Base-by-base conservation (phyloP, 306 rosid species). In the Geum urbanum region DNA sequence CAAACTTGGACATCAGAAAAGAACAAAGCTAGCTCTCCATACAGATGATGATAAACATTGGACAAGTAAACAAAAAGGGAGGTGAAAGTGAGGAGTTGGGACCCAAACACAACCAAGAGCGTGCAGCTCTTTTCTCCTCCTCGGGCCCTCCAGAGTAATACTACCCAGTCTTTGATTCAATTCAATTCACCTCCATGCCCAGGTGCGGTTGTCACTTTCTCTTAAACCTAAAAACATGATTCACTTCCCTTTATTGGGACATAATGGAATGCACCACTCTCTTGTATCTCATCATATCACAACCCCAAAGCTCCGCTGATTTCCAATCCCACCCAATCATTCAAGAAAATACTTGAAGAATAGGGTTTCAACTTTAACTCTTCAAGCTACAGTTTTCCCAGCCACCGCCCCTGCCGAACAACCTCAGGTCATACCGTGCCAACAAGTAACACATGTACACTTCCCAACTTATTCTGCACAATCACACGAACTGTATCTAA, bases 151-250 rank as follows among this genome's bases (percentile, higher is more conserved):
- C 49, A 50, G 49, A 74, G 72, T 57, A 84, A 79, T 51, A 73
- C 48, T 39, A 62, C 27, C 15, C 15, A 41, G 62, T 11, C 62
- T 52, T 52, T 68, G 52, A 37, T 41, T 44, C 73, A 54, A 32
- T 32, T 32, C 37, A 32, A 32, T 32, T 32, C 37, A 32, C 37
- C 27, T 66, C 72, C 86, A 74, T 80, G 82, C 88, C 84, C 64
- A 62, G 70, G 79, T 58, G 83, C 66, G 79, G 67, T 81, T 72
- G 80, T 85, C 76, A 74, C 92, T 86, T 83, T 86, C 88, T 79
- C 92, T 85, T 74, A 54, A 83, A 78, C 86, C 85, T 47, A 81
- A 78, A 78, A 64, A 63, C 40, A 67, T 58, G 83, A 74, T 88
- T 77, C 51, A 67, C 72, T 67, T 15, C 74, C 76, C 84, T 76